phyloP scores from a whole-genome alignment of 2,329 filamentous ascomycete species.

The Colletotrichum sp. region DNA sequence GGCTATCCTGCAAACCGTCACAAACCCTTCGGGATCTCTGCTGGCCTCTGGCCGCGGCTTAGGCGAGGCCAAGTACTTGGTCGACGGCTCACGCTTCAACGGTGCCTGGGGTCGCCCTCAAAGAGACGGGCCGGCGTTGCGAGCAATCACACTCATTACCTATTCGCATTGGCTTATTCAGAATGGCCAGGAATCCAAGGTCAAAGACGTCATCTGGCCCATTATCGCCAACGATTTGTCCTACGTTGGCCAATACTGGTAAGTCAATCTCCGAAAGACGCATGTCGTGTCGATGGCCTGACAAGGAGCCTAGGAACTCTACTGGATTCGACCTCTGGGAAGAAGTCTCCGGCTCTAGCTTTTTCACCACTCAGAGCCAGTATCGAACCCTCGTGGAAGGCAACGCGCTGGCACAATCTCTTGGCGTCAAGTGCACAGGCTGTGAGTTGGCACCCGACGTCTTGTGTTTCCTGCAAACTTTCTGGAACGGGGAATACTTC shows the following conservation, averaged over 20 bases:
- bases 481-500: slow-evolving; percentile 63
- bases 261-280: background rate
- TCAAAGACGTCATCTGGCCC: slow-evolving; percentile 55
- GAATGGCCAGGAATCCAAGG: slow-evolving; percentile 44
- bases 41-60: slow-evolving; percentile 52
- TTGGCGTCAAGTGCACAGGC: slow-evolving; percentile 53
- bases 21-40: slow-evolving; percentile 55
- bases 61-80: slow-evolving; percentile 61
- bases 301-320: slow-evolving; percentile 40
- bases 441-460: slow-evolving; percentile 58
- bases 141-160: slow-evolving; percentile 59
- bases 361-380: slow-evolving; percentile 62
- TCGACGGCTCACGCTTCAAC: slow-evolving; percentile 54
- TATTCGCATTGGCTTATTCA: slow-evolving; percentile 58
- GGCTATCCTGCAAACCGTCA: slow-evolving; percentile 54
- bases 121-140: slow-evolving; percentile 63
- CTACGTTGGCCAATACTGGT: slow-evolving; percentile 59
- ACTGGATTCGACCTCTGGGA: slow-evolving; percentile 67
- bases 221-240: slow-evolving; percentile 61
- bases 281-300: background rate
- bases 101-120: slow-evolving; percentile 64
- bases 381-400: slow-evolving; percentile 58
- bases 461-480: slow-evolving; percentile 58
- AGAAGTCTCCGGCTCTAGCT: slow-evolving; percentile 60
- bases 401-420: slow-evolving; percentile 51